Evolutionary conservation across 2,329 filamentous ascomycete species (phyloP), one percentile per base, ranked within the genome.

Genomic region (Phoma sp.): DNA sequence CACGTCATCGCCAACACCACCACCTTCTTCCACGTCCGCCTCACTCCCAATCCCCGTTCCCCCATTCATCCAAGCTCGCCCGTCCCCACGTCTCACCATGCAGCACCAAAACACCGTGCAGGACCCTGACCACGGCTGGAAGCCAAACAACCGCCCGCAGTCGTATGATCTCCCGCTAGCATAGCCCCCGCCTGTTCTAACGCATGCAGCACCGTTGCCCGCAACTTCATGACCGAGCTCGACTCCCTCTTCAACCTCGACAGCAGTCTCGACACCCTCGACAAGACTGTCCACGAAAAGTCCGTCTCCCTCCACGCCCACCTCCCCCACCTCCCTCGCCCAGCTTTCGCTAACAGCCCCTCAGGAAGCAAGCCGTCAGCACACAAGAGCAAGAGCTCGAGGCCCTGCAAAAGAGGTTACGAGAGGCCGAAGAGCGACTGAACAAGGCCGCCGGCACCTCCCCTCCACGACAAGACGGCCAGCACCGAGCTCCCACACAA

Each of bases 231-330:
- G 56, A 82, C 87, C 39, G 91, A 94, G 74, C 82, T 97, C 58
- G 90, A 94, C 81, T 89, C 92, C 73, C 89, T 96, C 66, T 97
- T 97, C 81, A 89, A 90, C 70, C 88, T 97, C 71, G 91, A 95
- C 66, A 89, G 87, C 76, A 88, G 88, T 65, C 76, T 95, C 55
- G 85, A 88, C 69, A 84, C 89, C 59, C 83, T 96, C 32, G 86
- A 90, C 69, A 83, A 88, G 73, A 85, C 89, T 64, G 86, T 96
- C 57, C 85, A 91, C 73, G 85, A 91, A 76, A 94, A 93, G 93
- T 97, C 81, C 71, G 88, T 45, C 40, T 37, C n/a, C n/a, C 43
- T 15, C 15, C 17, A 17, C 32, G n/a, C 35, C 43, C 27, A n/a
- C n/a, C n/a, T n/a, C n/a, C n/a, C n/a, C n/a, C 19, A 4, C 6